Percentiles rank a stretch among this genome's conserved stretches.
These are phyloP conservation scores for Capsicum chinense DNA, from an alignment of 257 asterid species.

Conservation along the genomic window DNA sequence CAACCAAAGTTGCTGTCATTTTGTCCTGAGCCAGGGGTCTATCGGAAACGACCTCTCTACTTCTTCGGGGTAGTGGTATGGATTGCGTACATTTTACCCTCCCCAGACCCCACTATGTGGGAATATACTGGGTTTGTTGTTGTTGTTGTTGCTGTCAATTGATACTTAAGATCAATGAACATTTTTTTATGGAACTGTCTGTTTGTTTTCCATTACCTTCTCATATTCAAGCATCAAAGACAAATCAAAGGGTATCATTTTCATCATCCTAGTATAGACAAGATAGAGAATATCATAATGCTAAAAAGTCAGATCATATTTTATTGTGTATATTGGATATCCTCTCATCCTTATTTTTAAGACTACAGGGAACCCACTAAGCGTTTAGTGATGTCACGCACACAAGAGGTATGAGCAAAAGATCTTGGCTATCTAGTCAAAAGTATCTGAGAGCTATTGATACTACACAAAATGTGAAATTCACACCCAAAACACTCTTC, in stretches of 20 bases:
- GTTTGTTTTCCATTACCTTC: slow-evolving; percentile 12
- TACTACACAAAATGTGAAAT: neutral
- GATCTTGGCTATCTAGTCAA: neutral
- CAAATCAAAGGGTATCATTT: slow-evolving; percentile 7
- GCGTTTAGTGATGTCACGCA: neutral
- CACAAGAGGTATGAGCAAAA: neutral
- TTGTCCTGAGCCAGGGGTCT: too few relatives aligned
- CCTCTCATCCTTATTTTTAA: neutral
- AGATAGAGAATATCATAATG: neutral
- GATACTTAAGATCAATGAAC: neutral
- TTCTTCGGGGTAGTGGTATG: too few relatives aligned
- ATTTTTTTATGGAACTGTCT: neutral
- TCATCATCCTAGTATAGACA: neutral
- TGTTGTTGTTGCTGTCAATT: neutral
- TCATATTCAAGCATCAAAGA: neutral
- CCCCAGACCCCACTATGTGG: too few relatives aligned
- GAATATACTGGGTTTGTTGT: too few relatives aligned
- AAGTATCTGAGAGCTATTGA: neutral
- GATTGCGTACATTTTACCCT: too few relatives aligned
- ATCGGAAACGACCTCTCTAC: too few relatives aligned
- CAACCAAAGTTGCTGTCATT: neutral
- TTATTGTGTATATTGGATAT: neutral
- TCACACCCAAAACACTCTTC: neutral
- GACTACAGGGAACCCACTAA: neutral
- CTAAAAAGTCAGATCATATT: neutral